Percentiles rank a stretch among this genome's conserved stretches.
These are phyloP conservation scores for Rhizomucor miehei DNA, from an alignment of 371 early-diverging fungal species.

Conservation along the genomic window DNA sequence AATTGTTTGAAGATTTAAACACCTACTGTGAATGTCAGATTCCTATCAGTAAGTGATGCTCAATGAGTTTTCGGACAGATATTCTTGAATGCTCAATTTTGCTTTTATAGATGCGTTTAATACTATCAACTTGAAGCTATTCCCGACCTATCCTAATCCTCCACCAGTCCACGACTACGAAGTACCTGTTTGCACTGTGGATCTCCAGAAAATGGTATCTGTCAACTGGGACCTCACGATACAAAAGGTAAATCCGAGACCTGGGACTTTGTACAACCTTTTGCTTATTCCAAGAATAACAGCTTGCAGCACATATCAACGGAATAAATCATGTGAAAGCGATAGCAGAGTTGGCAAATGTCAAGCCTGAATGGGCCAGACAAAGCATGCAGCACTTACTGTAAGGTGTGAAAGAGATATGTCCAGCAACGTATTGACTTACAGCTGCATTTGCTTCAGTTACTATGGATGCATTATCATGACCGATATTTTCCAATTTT, in stretches of 20 bases:
- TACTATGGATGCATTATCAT: conserved; percentile 82
- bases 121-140: conserved; percentile 81
- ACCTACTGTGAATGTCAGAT: conserved; percentile 87
- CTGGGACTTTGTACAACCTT: no score
- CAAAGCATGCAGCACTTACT: conserved; percentile 79
- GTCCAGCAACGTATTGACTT: no score
- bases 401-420: conserved; percentile 33
- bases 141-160: conserved; percentile 78
- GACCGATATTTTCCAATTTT: conserved; percentile 88
- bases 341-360: conserved; percentile 76
- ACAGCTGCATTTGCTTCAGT: no score
- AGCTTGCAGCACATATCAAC: conserved; percentile 60
- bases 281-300: not conserved
- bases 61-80: not conserved
- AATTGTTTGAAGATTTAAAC: conserved; percentile 83
- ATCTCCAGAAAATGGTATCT: conserved; percentile 63
- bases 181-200: conserved; percentile 77
- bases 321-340: conserved; percentile 74
- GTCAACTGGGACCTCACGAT: conserved; percentile 86
- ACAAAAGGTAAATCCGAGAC: conserved; percentile 44
- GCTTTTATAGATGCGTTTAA: conserved; percentile 49
- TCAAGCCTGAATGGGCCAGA: conserved; percentile 67
- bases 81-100: not conserved
- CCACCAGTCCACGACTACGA: conserved; percentile 75
- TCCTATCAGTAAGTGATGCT: conserved; percentile 65